Percentiles rank a stretch among this genome's conserved stretches.
phyloP scores from a whole-genome alignment of 768 basidiomycete species.

The Fomitopsis pulvina region DNA sequence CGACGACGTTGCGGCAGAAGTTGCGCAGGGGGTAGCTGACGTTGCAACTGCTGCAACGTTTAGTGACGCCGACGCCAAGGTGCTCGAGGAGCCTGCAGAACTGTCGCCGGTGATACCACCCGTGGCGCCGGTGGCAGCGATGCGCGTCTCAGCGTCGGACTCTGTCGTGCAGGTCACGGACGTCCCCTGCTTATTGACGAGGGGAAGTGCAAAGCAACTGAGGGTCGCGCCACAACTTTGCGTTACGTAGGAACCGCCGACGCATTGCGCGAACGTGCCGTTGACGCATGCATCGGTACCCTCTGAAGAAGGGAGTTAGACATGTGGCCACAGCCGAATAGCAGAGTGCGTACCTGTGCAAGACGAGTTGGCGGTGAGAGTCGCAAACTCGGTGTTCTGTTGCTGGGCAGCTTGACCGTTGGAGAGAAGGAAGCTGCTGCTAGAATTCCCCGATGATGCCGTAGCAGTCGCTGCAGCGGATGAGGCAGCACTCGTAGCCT shows the following conservation, averaged over 20 bases:
- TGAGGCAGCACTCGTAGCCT: background rate
- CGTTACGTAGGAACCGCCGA: slow-evolving; percentile 27
- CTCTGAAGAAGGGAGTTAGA: slow-evolving; percentile 13
- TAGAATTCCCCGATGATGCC: slow-evolving; percentile 6
- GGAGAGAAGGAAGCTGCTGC: slow-evolving; percentile 17
- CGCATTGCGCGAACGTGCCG: slow-evolving; percentile 36
- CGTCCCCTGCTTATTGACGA: slow-evolving; percentile 36
- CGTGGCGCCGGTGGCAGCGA: slow-evolving; percentile 28
- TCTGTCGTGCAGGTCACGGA: slow-evolving; percentile 31
- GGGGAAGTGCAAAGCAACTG: slow-evolving; percentile 36
- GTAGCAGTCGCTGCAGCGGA: slow-evolving; percentile 9
- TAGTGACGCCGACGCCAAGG: background rate
- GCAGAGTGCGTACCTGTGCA: slow-evolving; percentile 19
- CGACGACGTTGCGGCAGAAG: slow-evolving; percentile 1
- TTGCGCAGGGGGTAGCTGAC: slow-evolving; percentile 1
- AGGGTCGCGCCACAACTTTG: slow-evolving; percentile 25
- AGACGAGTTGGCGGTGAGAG: slow-evolving; percentile 19
- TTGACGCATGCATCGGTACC: slow-evolving; percentile 31
- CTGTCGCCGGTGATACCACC: slow-evolving; percentile 21
- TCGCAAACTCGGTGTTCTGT: slow-evolving; percentile 26
- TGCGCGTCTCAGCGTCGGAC: slow-evolving; percentile 28
- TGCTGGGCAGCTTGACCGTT: slow-evolving; percentile 29
- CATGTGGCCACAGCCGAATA: background rate
- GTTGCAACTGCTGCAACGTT: slow-evolving; percentile 6
- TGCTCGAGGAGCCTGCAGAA: background rate